phyloP scores from a whole-genome alignment of 345 rosid genomes.

The Eucalyptus tenuipes region DNA sequence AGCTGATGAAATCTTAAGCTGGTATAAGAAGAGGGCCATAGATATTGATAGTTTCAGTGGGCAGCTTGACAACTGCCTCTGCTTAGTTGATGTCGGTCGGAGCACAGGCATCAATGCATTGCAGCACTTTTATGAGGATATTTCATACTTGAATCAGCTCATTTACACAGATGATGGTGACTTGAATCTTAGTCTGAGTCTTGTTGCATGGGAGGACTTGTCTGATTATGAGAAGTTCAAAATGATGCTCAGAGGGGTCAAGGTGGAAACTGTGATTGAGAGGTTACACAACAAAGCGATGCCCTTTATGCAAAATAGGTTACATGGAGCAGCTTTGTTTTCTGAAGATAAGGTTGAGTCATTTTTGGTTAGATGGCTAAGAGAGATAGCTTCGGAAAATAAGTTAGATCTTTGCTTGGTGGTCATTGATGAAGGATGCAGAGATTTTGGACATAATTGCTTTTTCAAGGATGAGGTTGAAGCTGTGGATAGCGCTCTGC shows the following conservation, averaged over 20 bases:
- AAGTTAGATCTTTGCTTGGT: constrained; percentile 62
- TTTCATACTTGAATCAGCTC: constrained; percentile 61
- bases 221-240: constrained; percentile 80
- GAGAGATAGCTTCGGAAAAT: constrained; percentile 64
- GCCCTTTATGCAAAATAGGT: constrained; percentile 67
- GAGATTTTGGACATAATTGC: constrained; percentile 28
- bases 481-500: constrained; percentile 71
- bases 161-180: constrained; percentile 52
- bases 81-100: constrained; percentile 68
- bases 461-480: constrained; percentile 67
- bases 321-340: not conserved
- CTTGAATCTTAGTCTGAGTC: constrained; percentile 41
- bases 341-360: constrained; percentile 31
- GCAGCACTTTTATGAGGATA: constrained; percentile 66
- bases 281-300: constrained; percentile 52
- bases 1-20: constrained; percentile 39
- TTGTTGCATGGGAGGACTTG: constrained; percentile 67
- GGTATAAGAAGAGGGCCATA: constrained; percentile 87
- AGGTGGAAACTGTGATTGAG: constrained; percentile 48
- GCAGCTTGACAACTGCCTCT: constrained; percentile 78
- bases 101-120: constrained; percentile 57
- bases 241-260: constrained; percentile 60
- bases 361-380: constrained; percentile 82
- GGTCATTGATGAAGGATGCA: constrained; percentile 83
- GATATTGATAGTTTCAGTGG: constrained; percentile 84